Conservation (phyloP, 805 yeast genomes). For the Ogataea nitratoaversa region DNA sequence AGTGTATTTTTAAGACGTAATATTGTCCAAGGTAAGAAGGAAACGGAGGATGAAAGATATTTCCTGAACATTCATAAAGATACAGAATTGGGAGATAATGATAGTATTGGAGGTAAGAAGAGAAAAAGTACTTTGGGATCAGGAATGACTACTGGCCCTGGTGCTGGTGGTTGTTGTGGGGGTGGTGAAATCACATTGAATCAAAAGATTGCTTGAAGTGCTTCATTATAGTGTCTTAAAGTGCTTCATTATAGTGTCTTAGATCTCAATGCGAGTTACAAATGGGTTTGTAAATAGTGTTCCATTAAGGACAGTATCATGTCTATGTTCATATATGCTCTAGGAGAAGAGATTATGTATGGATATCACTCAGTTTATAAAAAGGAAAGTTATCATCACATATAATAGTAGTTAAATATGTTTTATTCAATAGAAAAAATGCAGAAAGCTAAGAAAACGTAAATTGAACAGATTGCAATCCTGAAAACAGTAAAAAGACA, state of each 20-base stretch:
- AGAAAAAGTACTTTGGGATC: slow-evolving; percentile 38
- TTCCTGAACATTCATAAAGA: slow-evolving; percentile 69
- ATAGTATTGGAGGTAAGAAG: slow-evolving; percentile 39
- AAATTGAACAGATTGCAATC: too few relatives aligned
- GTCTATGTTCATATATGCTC: too few relatives aligned
- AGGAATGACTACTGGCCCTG: slow-evolving; percentile 31
- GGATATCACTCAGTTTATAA: too few relatives aligned
- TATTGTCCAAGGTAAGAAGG: slow-evolving; percentile 77
- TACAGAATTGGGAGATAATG: slow-evolving; percentile 91
- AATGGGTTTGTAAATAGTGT: not conserved
- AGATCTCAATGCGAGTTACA: too few relatives aligned
- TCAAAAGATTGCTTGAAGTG: slow-evolving; percentile 10
- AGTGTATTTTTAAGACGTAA: slow-evolving; percentile 64
- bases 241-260: not conserved
- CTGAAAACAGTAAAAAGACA: too few relatives aligned
- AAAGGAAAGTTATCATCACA: too few relatives aligned
- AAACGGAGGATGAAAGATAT: slow-evolving; percentile 36
- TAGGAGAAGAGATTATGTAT: too few relatives aligned
- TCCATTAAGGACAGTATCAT: too few relatives aligned
- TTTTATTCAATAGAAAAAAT: too few relatives aligned
- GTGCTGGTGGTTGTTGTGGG: slow-evolving; percentile 57
- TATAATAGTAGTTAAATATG: too few relatives aligned
- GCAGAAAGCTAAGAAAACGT: too few relatives aligned
- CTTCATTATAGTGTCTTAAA: not conserved
- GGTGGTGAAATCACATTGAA: slow-evolving; percentile 38